Evolutionary conservation across 768 basidiomycete genomes (phyloP), one percentile per base, ranked within the genome.

Genomic region (Naematelia aurantialba): DNA sequence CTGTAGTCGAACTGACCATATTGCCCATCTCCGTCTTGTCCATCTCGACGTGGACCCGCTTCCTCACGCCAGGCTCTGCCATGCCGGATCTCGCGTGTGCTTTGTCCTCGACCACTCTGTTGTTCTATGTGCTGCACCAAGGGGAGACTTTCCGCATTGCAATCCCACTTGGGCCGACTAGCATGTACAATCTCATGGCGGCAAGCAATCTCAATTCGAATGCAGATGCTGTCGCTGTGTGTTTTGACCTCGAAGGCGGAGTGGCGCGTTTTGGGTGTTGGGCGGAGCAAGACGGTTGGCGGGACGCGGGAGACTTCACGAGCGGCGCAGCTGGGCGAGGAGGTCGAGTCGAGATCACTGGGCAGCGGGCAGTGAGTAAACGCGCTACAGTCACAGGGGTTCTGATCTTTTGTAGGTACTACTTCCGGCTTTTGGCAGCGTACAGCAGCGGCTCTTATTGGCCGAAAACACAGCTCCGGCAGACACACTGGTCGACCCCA

Each of bases 21-120:
- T 24, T 70, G 8, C 69, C 68, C 2, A 63, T 70, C 39, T 49
- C 68, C 12, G 67, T 73, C 27, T 47, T 73, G 27, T 62, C 65
- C 21, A 65, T 73, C 21, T 45, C 56, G 17, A 51, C 55, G 4
- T 73, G 71, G 71, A 68, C 65, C 2, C 64, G 71, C 24, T 70
- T 73, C 58, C 58, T 70, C n/a, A 66, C 59, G 8, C 68, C 69
- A 12, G 71, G 68, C 2, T 39, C 54, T 1, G 21, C 51, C 22
- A 27, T 69, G 27, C 39, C 56, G 3, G 49, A 46, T 21, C 49
- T 47, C n/a, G 24, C 51, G 5, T 39, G 34, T 39, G 27, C 44
- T 8, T 22, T 54, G 17, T 24, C 50, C 5, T 24, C 46, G 5
- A n/a, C 47, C 11, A 21, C 42, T 5, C 24, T 72, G 5, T 50